Base-by-base conservation (phyloP, 768 basidiomycete species). In the Coprinopsis strossmayeri region DNA sequence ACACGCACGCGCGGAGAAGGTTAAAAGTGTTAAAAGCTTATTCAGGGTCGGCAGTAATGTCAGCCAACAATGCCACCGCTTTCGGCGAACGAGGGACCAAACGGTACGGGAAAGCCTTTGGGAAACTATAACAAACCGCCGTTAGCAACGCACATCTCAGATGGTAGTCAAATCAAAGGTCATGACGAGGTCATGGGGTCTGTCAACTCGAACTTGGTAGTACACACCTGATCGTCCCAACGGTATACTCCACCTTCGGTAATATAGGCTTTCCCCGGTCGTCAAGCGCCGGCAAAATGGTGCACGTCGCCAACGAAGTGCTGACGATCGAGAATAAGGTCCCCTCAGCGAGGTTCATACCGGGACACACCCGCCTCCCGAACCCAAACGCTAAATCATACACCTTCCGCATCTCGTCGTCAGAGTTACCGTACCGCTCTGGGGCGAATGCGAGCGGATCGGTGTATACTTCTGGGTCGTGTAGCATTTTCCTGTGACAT, bases 321-420 rank as follows among this genome's bases (percentile, higher is more conserved):
- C 54, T 50, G 11, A 55, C 51, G 32, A 49, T 45, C 12, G 46
- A 51, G 35, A 58, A 58, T 15, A 51, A 28, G 11, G 53, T 58
- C 3, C 52, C 53, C 34, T 56, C 53, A 23, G 50, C 56, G 12
- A 55, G 52, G 12, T 54, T 48, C 18, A 50, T 46, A 2, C 69
- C 68, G 1, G 62, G 66, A 39, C 59, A 61, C 23, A 62, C 57
- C 63, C 65, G 60, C 41, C 78, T 60, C 12, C 69, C 69, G 46
- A 68, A 70, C 2, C 69, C 69, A 48, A 67, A 69, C 4, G 61
- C 61, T 41, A 67, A 40, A 11, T 61, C 57, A 30, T 64, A 57
- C 10, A 76, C 65, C 42, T 74, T 68, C 3, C 34, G 41, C 30
- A 69, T 61, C 1, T 63, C 59, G 11, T 59, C 50, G 34, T 67